Conservation (phyloP, 371 early-diverging fungal genomes). For the Haplosporangium sp. region DNA sequence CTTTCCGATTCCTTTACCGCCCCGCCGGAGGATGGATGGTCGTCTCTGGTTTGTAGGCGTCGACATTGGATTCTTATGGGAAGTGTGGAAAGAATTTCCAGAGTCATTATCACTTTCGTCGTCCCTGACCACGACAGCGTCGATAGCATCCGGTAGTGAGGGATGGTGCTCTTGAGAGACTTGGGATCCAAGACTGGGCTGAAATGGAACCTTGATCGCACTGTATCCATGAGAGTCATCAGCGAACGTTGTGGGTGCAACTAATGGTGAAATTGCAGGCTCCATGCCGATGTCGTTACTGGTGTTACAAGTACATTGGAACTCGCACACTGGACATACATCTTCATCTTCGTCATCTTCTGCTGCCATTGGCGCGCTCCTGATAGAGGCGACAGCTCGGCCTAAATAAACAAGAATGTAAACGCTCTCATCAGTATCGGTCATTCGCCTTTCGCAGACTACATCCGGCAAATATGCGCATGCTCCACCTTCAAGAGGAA, state of each 20-base stretch:
- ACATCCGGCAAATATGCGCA: too few species aligned
- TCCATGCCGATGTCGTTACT: constrained; percentile 6
- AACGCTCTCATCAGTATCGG: neutral
- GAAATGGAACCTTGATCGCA: constrained; percentile 49
- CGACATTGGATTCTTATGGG: constrained; percentile 45
- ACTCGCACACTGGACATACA: constrained; percentile 71
- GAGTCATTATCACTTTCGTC: neutral
- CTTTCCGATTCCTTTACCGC: constrained; percentile 47
- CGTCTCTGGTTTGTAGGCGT: constrained; percentile 23
- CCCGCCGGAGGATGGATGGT: constrained; percentile 16
- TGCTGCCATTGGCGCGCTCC: neutral
- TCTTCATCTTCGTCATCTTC: constrained; percentile 62
- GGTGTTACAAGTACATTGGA: constrained; percentile 67
- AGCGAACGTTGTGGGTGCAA: neutral
- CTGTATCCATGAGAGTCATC: constrained; percentile 19
- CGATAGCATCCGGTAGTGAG: constrained; percentile 5
- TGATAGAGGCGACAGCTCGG: neutral
- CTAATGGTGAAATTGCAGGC: neutral
- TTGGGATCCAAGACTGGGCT: constrained; percentile 12
- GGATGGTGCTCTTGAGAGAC: neutral
- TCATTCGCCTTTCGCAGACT: too few species aligned
- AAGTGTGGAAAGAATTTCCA: constrained; percentile 30
- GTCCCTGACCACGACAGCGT: constrained; percentile 10
- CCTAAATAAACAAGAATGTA: neutral
- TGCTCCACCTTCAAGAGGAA: neutral